These are phyloP conservation scores for Zea luxurians DNA, from an alignment of 176 grass and related monocot species.

Conservation along the genomic window DNA sequence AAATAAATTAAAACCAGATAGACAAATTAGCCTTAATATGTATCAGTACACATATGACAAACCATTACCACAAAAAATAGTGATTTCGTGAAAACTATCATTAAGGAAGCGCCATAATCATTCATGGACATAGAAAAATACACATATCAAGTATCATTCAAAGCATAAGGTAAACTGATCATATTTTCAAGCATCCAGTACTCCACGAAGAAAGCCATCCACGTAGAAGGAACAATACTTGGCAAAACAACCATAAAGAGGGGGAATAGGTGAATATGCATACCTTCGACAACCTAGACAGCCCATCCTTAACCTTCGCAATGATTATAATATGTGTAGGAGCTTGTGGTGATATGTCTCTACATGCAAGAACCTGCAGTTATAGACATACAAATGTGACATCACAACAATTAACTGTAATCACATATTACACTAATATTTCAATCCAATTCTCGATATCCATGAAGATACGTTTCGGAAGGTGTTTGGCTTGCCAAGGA, in stretches of 20 bases:
- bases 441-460: slow-evolving; percentile 4
- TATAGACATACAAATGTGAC: not conserved
- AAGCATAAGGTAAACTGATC: not conserved
- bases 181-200: slow-evolving; percentile 1
- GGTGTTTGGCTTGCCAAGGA: not conserved
- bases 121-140: not conserved
- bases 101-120: not conserved
- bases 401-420: not conserved
- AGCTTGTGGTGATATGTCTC: slow-evolving; percentile 77
- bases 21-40: slow-evolving; percentile 6
- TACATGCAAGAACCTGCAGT: slow-evolving; percentile 69
- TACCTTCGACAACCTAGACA: slow-evolving; percentile 61
- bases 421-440: not conserved
- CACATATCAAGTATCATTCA: not conserved
- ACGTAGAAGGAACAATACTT: not conserved
- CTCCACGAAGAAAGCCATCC: not conserved
- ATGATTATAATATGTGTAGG: slow-evolving; percentile 71
- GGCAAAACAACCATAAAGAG: not conserved
- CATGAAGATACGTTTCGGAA: not conserved
- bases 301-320: slow-evolving; percentile 69
- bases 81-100: not conserved
- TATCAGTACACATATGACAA: not conserved
- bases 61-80: not conserved
- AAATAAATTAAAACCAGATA: not conserved
- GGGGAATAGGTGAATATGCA: not conserved